Percentiles rank a stretch among this genome's conserved stretches.
Evolutionary conservation across 2,329 filamentous ascomycete genomes (phyloP).

Genomic region (Elsinoe batatas): DNA sequence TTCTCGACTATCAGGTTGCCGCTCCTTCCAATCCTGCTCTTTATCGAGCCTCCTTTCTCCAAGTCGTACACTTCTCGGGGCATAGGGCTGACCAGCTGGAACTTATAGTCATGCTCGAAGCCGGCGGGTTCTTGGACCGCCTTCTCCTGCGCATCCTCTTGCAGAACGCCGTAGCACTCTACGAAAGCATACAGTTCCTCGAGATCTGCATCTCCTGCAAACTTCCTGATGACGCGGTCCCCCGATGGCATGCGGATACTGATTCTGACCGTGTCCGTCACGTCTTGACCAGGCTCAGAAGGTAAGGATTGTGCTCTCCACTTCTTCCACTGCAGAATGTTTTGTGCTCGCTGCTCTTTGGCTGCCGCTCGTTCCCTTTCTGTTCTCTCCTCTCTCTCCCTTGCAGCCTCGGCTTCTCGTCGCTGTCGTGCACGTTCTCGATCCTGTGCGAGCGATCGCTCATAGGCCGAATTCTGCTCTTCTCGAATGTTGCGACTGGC

Average conservation of each 20-base stretch:
- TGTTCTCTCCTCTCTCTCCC: conserved; percentile 53
- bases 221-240: conserved; percentile 67
- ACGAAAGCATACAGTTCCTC: conserved; percentile 95
- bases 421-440: conserved; percentile 69
- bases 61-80: conserved; percentile 73
- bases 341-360: conserved; percentile 45
- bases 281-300: conserved; percentile 55
- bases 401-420: conserved; percentile 61
- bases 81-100: conserved; percentile 75
- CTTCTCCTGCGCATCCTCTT: conserved; percentile 32
- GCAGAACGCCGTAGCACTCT: conserved; percentile 68
- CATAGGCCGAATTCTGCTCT: conserved; percentile 88
- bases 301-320: conserved; percentile 65
- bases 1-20: conserved; percentile 85
- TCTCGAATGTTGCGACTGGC: conserved; percentile 70
- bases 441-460: conserved; percentile 80
- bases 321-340: conserved; percentile 60
- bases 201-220: conserved; percentile 57
- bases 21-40: conserved; percentile 66
- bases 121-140: conserved; percentile 46
- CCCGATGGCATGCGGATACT: conserved; percentile 53
- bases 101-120: conserved; percentile 76
- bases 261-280: conserved; percentile 63
- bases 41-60: conserved; percentile 54
- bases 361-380: conserved; percentile 55